phyloP scores from a whole-genome alignment of 306 rosid genomes.

The Carpinus fangiana region DNA sequence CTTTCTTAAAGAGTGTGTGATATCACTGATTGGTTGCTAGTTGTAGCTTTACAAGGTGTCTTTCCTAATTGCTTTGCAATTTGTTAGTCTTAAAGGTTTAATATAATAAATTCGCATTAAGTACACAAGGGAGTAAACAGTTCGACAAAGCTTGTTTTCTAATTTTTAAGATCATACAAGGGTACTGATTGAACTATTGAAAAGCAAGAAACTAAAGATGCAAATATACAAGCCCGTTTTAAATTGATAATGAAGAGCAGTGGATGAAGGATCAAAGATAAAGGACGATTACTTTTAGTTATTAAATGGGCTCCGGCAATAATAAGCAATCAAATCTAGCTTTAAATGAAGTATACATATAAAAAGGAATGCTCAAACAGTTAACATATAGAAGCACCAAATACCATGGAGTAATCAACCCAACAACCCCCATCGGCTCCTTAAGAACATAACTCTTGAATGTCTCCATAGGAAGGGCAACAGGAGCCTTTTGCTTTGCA shows the following conservation, averaged over 20 bases:
- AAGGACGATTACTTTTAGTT: not conserved
- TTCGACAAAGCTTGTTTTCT: not conserved
- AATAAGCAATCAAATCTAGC: not conserved
- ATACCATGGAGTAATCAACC: conserved; percentile 91
- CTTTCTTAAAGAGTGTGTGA: not conserved
- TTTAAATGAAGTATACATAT: not conserved
- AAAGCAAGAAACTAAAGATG: conserved; percentile 5
- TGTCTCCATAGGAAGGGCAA: conserved; percentile 82
- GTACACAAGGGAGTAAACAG: not conserved
- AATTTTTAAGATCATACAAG: not conserved
- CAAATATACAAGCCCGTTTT: not conserved
- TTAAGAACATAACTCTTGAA: conserved; percentile 71
- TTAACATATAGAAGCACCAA: conserved; percentile 11
- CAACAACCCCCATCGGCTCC: conserved; percentile 95
- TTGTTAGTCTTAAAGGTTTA: too few relatives aligned
- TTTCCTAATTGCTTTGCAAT: too few relatives aligned
- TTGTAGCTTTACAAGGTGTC: too few relatives aligned
- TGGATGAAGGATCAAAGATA: not conserved
- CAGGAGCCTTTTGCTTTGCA: conserved; percentile 68
- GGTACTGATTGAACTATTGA: not conserved
- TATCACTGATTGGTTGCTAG: not conserved
- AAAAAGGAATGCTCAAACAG: not conserved
- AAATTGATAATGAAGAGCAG: not conserved
- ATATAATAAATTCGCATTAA: not conserved
- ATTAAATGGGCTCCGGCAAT: conserved; percentile 4